phyloP scores from a whole-genome alignment of 1,284 basidiomycete genomes.

The Stygiomarasmius scandens region DNA sequence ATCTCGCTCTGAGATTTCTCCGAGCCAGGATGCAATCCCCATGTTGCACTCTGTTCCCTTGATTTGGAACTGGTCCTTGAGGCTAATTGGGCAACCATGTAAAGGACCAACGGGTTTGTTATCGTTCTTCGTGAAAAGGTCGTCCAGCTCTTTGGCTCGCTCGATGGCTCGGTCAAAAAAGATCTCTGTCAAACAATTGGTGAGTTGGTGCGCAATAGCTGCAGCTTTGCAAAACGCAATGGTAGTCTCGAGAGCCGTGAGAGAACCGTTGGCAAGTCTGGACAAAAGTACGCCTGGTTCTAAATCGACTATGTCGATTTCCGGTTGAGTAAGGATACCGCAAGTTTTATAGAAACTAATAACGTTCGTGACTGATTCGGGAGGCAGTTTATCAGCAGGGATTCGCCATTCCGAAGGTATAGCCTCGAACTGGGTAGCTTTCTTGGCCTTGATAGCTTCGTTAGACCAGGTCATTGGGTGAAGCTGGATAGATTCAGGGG shows the following conservation, averaged over 20 bases:
- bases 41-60: slow-evolving; percentile 63
- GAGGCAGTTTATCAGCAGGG: slow-evolving; percentile 22
- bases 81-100: slow-evolving; percentile 63
- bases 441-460: slow-evolving; percentile 37
- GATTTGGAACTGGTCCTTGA: slow-evolving; percentile 65
- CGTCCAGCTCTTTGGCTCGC: slow-evolving; percentile 58
- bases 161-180: slow-evolving; percentile 60
- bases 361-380: slow-evolving; percentile 40
- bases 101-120: slow-evolving; percentile 57
- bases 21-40: slow-evolving; percentile 25
- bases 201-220: slow-evolving; percentile 76
- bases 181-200: slow-evolving; percentile 63
- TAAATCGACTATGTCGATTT: slow-evolving; percentile 51
- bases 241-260: slow-evolving; percentile 65
- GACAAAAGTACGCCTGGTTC: slow-evolving; percentile 38
- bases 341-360: slow-evolving; percentile 42
- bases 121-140: slow-evolving; percentile 41
- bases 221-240: slow-evolving; percentile 78
- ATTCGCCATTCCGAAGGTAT: slow-evolving; percentile 54
- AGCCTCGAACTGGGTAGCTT: slow-evolving; percentile 40
- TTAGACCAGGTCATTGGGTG: no score
- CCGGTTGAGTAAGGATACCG: slow-evolving; percentile 46
- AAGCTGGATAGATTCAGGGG: no score
- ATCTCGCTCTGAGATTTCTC: neutral
- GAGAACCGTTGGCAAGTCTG: slow-evolving; percentile 41